Evolutionary conservation across 805 yeast genomes (phyloP).

Genomic region (Ogataea ganodermae): DNA sequence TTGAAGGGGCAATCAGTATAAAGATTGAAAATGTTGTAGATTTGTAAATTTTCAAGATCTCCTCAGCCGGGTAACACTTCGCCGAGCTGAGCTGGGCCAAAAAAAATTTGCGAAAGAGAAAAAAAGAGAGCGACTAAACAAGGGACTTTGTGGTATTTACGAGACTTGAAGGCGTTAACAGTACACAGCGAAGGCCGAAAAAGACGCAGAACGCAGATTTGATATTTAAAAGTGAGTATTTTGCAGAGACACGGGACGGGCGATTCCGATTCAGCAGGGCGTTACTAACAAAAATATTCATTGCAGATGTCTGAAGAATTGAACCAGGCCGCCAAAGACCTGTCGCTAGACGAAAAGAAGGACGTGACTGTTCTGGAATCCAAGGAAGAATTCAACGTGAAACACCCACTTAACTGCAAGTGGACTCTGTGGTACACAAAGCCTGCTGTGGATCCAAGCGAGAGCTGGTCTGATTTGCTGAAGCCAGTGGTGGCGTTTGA

Average conservation of each 20-base stretch:
- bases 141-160: conserved; percentile 4
- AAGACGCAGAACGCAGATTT: conserved; percentile 4
- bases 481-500: conserved; percentile 90
- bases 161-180: not conserved
- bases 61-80: conserved; percentile 15
- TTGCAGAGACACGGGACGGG: not conserved
- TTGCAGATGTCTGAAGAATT: conserved; percentile 37
- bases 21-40: too few relatives aligned
- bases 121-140: conserved; percentile 15
- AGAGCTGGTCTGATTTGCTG: conserved; percentile 89
- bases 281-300: not conserved
- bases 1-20: too few relatives aligned
- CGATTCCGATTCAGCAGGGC: not conserved
- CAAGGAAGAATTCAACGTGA: conserved; percentile 66
- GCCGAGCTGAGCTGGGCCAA: too few relatives aligned
- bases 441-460: conserved; percentile 76
- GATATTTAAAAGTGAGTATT: conserved; percentile 11
- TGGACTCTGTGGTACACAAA: conserved; percentile 99
- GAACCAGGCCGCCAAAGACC: conserved; percentile 36
- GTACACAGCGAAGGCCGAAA: conserved; percentile 2
- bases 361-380: conserved; percentile 56
- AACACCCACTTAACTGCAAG: conserved; percentile 85
- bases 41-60: not conserved
- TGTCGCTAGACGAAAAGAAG: conserved; percentile 37
- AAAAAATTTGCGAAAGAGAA: conserved; percentile 16